Conservation (phyloP, 257 asterid species). For the Plantago major region DNA sequence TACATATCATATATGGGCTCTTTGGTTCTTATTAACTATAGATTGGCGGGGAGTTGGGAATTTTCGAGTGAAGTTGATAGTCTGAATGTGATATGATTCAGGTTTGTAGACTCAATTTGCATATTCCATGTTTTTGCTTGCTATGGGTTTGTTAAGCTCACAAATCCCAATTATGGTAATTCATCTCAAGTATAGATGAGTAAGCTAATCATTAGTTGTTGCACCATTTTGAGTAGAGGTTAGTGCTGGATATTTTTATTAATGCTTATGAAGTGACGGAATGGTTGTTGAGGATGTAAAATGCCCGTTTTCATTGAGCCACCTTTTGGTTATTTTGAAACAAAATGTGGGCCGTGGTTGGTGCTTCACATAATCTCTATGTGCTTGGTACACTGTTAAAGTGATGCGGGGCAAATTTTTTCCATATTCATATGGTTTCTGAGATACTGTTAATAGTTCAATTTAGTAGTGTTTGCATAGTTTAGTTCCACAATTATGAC, state of each 20-base stretch:
- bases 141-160: background rate
- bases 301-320: too few species aligned
- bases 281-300: too few species aligned
- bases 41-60: background rate
- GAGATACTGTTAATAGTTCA: too few species aligned
- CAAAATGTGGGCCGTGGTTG: slow-evolving; percentile 5
- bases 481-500: background rate
- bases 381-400: slow-evolving; percentile 7
- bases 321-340: background rate
- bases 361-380: background rate
- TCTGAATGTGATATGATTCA: slow-evolving; percentile 3
- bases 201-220: slow-evolving; percentile 11
- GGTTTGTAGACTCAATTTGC: background rate
- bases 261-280: too few species aligned
- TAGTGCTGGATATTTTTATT: background rate
- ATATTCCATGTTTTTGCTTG: slow-evolving; percentile 3
- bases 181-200: slow-evolving; percentile 17
- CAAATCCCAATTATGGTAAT: background rate
- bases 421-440: background rate
- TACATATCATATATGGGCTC: background rate
- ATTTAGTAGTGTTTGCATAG: background rate
- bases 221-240: slow-evolving; percentile 13
- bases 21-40: slow-evolving; percentile 3
- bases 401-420: background rate
- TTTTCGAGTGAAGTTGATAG: background rate